phyloP scores from a whole-genome alignment of 176 grass and related monocot species.

The Oropetium thomaeum region DNA sequence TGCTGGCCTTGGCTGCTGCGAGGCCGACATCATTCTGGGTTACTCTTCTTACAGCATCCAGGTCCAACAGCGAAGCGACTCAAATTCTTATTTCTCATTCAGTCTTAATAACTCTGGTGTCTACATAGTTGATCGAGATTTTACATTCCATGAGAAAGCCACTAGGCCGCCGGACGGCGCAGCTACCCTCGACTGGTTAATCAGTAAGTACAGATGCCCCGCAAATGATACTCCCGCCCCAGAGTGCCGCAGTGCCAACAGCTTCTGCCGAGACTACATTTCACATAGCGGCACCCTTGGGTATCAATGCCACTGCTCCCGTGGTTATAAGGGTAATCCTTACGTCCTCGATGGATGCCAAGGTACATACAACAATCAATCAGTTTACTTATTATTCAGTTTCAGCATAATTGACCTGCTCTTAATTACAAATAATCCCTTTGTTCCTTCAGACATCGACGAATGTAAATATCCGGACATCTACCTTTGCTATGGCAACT shows the following conservation, averaged over 20 bases:
- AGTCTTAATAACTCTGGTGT: no score
- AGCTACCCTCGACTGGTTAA: slow-evolving; percentile 46
- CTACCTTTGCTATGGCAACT: background rate
- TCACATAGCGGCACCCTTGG: background rate
- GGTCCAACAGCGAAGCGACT: no score
- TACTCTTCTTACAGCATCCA: no score
- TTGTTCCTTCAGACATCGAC: background rate
- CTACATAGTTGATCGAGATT: no score
- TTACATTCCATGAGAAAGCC: background rate
- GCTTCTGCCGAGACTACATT: slow-evolving; percentile 1
- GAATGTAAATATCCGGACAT: background rate
- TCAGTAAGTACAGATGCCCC: background rate
- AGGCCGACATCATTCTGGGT: no score
- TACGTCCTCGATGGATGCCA: slow-evolving; percentile 24
- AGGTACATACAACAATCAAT: slow-evolving; percentile 10
- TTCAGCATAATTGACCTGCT: no score
- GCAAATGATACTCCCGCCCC: background rate
- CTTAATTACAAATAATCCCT: no score
- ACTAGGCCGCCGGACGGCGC: background rate
- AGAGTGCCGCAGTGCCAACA: slow-evolving; percentile 31
- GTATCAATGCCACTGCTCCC: slow-evolving; percentile 29
- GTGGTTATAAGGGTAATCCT: slow-evolving; percentile 51
- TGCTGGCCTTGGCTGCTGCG: no score
- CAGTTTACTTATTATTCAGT: no score
- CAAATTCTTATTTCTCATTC: no score